Evolutionary conservation across 208 protist species (phyloP).

Genomic region (Phytomonas serpens): DNA sequence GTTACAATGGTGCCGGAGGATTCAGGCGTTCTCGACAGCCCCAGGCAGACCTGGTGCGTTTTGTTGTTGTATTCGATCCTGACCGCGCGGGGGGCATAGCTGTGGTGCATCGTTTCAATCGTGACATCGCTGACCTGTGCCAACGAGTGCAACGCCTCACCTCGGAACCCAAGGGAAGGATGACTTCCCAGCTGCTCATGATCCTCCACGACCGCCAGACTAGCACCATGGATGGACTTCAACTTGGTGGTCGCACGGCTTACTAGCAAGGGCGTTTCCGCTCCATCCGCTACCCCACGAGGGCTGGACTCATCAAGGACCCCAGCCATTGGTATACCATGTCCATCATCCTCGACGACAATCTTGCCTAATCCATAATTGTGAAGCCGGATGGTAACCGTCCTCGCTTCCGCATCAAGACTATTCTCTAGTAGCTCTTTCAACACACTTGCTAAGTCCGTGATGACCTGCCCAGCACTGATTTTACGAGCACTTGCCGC

Average conservation of each 20-base stretch:
- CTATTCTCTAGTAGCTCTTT: conserved; percentile 88
- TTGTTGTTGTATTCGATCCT: conserved; percentile 35
- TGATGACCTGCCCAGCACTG: conserved; percentile 80
- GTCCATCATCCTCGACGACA: conserved; percentile 77
- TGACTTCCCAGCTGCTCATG: conserved; percentile 11
- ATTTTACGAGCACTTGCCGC: conserved; percentile 56
- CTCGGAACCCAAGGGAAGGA: conserved; percentile 92
- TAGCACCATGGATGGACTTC: not conserved
- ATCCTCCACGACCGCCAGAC: not conserved
- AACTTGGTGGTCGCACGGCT: conserved; percentile 66
- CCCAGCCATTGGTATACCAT: conserved; percentile 42
- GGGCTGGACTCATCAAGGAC: conserved; percentile 22
- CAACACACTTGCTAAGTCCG: conserved; percentile 64
- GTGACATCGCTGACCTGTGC: conserved; percentile 68
- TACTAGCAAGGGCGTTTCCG: conserved; percentile 43
- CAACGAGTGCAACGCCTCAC: conserved; percentile 95
- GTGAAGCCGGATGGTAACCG: conserved; percentile 51
- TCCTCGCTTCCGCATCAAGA: conserved; percentile 60
- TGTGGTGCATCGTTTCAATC: conserved; percentile 56
- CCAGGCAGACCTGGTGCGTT: conserved; percentile 16
- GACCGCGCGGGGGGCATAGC: conserved; percentile 26
- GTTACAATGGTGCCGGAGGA: conserved; percentile 73
- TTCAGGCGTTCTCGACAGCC: conserved; percentile 14
- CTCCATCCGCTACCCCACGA: conserved; percentile 20
- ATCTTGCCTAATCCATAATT: conserved; percentile 64